Evolutionary conservation across 345 rosid species (phyloP).

Genomic region (Conringia planisiliqua): DNA sequence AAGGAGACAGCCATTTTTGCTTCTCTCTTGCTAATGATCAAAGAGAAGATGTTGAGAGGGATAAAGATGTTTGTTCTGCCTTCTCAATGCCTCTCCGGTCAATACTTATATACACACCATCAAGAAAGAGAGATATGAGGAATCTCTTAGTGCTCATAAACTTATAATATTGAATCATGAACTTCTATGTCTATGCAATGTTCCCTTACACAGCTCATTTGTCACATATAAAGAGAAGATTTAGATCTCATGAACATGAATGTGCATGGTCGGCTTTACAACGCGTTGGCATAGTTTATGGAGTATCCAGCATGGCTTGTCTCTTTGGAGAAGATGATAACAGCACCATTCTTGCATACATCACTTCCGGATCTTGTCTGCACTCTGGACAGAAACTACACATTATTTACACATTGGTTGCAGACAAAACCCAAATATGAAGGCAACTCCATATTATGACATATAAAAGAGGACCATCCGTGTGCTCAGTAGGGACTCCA

Average conservation of each 20-base stretch:
- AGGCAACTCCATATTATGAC: not conserved
- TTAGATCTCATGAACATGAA: constrained; percentile 10
- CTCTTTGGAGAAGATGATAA: not conserved
- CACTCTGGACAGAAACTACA: not conserved
- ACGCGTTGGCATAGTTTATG: not conserved
- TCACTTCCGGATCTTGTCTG: constrained; percentile 2
- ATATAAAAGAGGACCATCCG: not conserved
- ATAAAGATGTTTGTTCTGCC: constrained; percentile 2
- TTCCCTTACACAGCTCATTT: not conserved
- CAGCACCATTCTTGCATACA: not conserved
- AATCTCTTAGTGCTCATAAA: not conserved
- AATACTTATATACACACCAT: constrained; percentile 8
- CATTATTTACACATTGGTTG: not conserved
- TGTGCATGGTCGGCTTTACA: not conserved
- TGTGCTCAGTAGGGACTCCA: not conserved
- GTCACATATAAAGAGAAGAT: not conserved
- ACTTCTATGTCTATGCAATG: not conserved
- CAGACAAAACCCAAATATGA: not conserved
- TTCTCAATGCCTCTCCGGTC: not conserved
- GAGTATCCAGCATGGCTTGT: not conserved
- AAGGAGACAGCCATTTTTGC: not conserved
- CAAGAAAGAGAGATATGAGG: not conserved
- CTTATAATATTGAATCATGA: not conserved
- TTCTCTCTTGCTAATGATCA: not conserved
- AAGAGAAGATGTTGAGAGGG: constrained; percentile 2